A percentile compares a stretch with the other conserved stretches of the same genome.
phyloP scores from a whole-genome alignment of 2,329 filamentous ascomycete genomes.

The Kalaharituber pfeilii region DNA sequence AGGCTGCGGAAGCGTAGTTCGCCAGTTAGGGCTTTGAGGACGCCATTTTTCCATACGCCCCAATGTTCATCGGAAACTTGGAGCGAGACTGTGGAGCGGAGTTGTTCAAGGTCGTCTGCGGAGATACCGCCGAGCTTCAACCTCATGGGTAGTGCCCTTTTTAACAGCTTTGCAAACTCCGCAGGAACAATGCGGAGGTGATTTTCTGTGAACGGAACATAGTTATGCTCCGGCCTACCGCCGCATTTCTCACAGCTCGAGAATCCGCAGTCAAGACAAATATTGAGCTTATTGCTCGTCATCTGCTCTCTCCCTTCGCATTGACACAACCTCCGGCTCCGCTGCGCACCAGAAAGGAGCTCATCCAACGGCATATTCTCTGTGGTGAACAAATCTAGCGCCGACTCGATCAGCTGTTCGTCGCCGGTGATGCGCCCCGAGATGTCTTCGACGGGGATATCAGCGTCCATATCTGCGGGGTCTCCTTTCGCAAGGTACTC shows the following conservation, averaged over 20 bases:
- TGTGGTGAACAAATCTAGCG: slow-evolving; percentile 16
- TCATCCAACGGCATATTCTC: slow-evolving; percentile 10
- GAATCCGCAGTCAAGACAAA: slow-evolving; percentile 37
- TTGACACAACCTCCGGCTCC: slow-evolving; percentile 34
- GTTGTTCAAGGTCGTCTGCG: slow-evolving; percentile 17
- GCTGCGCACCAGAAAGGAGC: slow-evolving; percentile 16
- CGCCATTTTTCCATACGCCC: slow-evolving; percentile 25
- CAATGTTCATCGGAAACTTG: slow-evolving; percentile 22
- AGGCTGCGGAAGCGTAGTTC: slow-evolving; percentile 25
- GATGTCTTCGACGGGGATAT: slow-evolving; percentile 12
- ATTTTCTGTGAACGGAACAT: slow-evolving; percentile 13
- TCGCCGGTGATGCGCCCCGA: slow-evolving; percentile 11
- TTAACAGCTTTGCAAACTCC: slow-evolving; percentile 32
- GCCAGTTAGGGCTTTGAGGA: slow-evolving; percentile 25
- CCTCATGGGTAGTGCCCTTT: slow-evolving; percentile 29
- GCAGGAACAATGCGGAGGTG: slow-evolving; percentile 27
- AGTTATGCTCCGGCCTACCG: slow-evolving; percentile 34
- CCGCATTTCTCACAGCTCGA: slow-evolving; percentile 38
- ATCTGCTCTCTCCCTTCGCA: slow-evolving; percentile 37
- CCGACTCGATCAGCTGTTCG: slow-evolving; percentile 7
- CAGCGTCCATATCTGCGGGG: slow-evolving; percentile 13
- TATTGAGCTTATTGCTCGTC: slow-evolving; percentile 28
- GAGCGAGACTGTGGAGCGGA: slow-evolving; percentile 13
- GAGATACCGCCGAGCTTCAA: slow-evolving; percentile 26
- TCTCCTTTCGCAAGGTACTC: slow-evolving; percentile 22